Percentiles rank a stretch among this genome's conserved stretches.
These are phyloP conservation scores for Phlegmacium glaucopus DNA, from an alignment of 768 basidiomycete genomes.

Conservation along the genomic window DNA sequence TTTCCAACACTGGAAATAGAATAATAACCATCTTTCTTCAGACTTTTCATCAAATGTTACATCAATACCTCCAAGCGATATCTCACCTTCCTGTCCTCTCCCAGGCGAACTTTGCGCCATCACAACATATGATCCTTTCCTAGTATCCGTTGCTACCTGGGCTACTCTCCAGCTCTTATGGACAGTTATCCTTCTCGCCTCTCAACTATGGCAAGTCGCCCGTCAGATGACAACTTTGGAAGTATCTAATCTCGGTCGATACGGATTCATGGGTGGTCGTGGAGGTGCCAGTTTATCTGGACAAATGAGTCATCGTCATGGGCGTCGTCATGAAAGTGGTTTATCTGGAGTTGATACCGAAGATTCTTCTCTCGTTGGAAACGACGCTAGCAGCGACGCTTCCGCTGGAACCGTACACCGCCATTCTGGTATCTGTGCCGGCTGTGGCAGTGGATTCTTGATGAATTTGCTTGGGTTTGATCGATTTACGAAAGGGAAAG, in stretches of 20 bases:
- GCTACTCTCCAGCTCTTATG: conserved; percentile 91
- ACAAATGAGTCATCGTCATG: conserved; percentile 80
- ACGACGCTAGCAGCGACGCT: conserved; percentile 14
- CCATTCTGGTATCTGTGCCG: conserved; percentile 41
- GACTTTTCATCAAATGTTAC: no score
- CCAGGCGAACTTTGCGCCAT: conserved; percentile 68
- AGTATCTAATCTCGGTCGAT: conserved; percentile 91
- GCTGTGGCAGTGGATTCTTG: conserved; percentile 63
- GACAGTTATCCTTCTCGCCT: conserved; percentile 83
- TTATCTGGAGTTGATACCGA: conserved; percentile 48
- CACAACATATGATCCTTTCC: conserved; percentile 75
- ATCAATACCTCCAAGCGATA: conserved; percentile 32
- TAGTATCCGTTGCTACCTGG: conserved; percentile 81
- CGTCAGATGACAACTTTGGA: conserved; percentile 96
- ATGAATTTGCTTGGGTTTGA: conserved; percentile 93
- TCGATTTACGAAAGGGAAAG: conserved; percentile 88
- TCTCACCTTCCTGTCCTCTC: conserved; percentile 65
- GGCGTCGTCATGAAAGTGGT: conserved; percentile 24
- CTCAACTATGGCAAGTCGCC: conserved; percentile 89
- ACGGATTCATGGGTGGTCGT: conserved; percentile 95
- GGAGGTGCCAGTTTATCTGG: conserved; percentile 62
- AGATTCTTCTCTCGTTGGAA: conserved; percentile 35
- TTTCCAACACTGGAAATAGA: conserved; percentile 6
- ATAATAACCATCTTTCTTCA: conserved; percentile 12
- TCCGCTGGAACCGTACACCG: conserved; percentile 41